Evolutionary conservation across 2,329 filamentous ascomycete genomes (phyloP), one percentile per base, ranked within the genome.

Genomic region (Penicillium olsonii): DNA sequence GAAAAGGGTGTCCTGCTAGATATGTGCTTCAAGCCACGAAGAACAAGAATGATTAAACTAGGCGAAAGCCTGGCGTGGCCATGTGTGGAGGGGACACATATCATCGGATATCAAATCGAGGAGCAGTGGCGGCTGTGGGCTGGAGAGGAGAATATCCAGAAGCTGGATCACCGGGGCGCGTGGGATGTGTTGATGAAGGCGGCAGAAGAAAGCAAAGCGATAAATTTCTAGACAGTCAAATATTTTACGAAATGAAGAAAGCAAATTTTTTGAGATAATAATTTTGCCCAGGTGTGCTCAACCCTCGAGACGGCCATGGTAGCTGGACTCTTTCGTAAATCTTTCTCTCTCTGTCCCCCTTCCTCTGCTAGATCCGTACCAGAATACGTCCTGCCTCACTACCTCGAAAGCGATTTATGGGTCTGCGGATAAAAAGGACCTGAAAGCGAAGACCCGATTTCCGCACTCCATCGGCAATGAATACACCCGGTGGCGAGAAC

Each of bases 11-110:
- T 74, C 2, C 46, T 75, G 47, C 50, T 74, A 27, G 72, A 75
- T 37, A 74, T 75, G 72, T 75, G 73, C 52, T 75, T 71, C 56
- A 74, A 75, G 55, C 73, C 71, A 1, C 52, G 69, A n/a, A 61
- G 63, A 7, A 75, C 71, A 2, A 60, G 71, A 17, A 54, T 46
- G 48, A 56, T 58, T 10, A 56, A 56, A 20, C 35, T 55, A 26
- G 51, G 51, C 1, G 54, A 56, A 35, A 31, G 33, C 3, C 22
- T 59, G 11, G 49, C 15, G 9, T 56, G 52, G 49, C 54, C 56
- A 3, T 51, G 46, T 11, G 56, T 56, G 2, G 56, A 59, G 31
- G 56, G 56, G n/a, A 59, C 54, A 1, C 55, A 57, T 55, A 45
- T 57, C 6, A 57, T 59, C 18, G 54, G 56, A 2, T 59, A 57